phyloP scores from a whole-genome alignment of 1,284 basidiomycete genomes.

The Porodaedalea pini region DNA sequence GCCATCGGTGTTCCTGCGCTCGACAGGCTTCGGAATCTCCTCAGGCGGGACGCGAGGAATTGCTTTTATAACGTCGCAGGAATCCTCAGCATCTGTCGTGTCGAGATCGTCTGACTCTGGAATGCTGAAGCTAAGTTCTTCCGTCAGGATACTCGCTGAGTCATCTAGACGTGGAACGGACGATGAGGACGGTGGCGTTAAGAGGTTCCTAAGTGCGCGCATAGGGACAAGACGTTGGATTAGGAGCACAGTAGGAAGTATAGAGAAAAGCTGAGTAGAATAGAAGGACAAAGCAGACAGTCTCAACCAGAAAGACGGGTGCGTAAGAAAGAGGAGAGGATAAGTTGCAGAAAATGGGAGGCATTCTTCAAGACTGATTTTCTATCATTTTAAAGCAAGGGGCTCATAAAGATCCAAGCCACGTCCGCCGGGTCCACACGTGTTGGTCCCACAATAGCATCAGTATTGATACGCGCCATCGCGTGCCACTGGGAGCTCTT shows the following conservation, averaged over 20 bases:
- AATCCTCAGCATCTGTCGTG: background rate
- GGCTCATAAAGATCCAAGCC: constrained; percentile 5
- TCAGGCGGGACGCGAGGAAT: background rate
- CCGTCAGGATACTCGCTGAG: background rate
- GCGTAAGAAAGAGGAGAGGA: background rate
- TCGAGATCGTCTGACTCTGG: background rate
- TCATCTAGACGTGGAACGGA: background rate
- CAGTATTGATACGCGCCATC: background rate
- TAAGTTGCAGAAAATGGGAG: background rate
- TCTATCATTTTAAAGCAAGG: background rate
- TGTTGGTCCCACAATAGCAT: background rate
- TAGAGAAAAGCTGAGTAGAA: background rate
- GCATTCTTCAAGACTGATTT: background rate
- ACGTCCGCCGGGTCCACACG: background rate
- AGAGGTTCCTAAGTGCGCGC: background rate
- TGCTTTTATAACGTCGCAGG: background rate
- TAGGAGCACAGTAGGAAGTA: background rate
- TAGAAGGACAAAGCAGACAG: background rate
- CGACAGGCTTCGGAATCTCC: background rate
- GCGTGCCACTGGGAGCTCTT: too few species aligned
- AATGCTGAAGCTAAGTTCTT: background rate
- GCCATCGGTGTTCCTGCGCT: background rate
- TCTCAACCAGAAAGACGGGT: background rate
- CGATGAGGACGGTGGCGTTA: background rate
- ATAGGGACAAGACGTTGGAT: background rate